Percentiles rank a stretch among this genome's conserved stretches.
phyloP scores from a whole-genome alignment of 768 basidiomycete species.

The Xerocomellus intermedius region DNA sequence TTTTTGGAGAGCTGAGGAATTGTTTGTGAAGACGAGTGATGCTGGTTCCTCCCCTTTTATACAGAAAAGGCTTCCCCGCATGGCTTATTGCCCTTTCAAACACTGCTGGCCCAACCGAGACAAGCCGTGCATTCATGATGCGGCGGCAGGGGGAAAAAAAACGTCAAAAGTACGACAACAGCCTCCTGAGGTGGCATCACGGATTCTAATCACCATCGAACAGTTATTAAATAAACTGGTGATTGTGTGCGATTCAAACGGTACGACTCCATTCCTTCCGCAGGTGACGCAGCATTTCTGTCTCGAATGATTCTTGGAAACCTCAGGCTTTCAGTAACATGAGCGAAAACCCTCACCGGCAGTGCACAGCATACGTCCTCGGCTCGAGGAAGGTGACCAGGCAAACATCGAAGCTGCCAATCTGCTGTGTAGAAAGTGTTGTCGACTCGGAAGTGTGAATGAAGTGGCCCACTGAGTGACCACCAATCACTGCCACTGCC shows the following conservation, averaged over 20 bases:
- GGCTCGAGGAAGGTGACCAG: neutral
- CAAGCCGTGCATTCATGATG: too few relatives aligned
- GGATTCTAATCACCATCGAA: neutral
- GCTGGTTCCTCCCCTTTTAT: neutral
- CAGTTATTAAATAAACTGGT: neutral
- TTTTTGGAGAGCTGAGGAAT: neutral
- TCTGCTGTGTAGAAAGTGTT: too few relatives aligned
- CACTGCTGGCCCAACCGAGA: neutral
- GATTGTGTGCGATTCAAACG: neutral
- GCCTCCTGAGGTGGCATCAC: neutral
- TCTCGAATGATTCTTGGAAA: neutral
- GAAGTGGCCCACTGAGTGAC: too few relatives aligned
- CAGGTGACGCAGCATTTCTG: neutral
- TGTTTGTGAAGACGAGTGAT: neutral
- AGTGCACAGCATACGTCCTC: neutral
- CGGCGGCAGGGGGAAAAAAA: neutral
- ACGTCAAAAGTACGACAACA: neutral
- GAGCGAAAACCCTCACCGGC: neutral
- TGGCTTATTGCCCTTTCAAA: neutral
- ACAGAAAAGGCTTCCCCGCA: neutral
- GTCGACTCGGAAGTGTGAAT: too few relatives aligned
- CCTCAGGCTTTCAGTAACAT: neutral
- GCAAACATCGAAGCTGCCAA: too few relatives aligned
- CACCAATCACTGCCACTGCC: too few relatives aligned
- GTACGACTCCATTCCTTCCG: neutral